A percentile compares a stretch with the other conserved stretches of the same genome.
Conservation (phyloP, 148 eudicot genomes). For the Gaultheria prostrata region DNA sequence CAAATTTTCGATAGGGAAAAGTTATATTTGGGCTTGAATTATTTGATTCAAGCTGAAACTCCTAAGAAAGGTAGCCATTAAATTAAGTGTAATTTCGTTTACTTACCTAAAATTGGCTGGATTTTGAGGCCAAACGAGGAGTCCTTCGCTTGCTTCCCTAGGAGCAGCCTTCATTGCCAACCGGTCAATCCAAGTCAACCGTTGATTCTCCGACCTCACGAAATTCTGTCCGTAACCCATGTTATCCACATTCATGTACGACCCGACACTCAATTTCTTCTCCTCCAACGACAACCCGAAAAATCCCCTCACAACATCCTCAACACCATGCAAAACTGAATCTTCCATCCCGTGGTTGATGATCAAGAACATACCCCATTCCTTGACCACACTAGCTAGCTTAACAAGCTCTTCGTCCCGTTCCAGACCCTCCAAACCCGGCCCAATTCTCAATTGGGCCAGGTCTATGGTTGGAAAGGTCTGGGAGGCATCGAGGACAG, state of each 20-base stretch:
- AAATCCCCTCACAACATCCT: constrained; percentile 23
- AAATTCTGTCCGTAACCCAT: constrained; percentile 27
- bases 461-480: constrained; percentile 19
- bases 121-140: constrained; percentile 30
- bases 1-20: too few relatives aligned
- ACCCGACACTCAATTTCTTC: constrained; percentile 22
- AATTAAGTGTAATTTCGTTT: background rate
- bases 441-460: background rate
- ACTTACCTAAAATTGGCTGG: constrained; percentile 29
- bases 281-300: constrained; percentile 27
- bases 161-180: constrained; percentile 31
- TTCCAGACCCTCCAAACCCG: background rate
- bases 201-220: constrained; percentile 27
- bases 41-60: too few relatives aligned
- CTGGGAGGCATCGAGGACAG: background rate
- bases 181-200: constrained; percentile 31
- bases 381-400: constrained; percentile 15
- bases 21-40: too few relatives aligned
- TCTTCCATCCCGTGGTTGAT: constrained; percentile 24
- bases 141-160: constrained; percentile 11
- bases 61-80: background rate
- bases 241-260: constrained; percentile 21
- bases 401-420: constrained; percentile 23
- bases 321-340: constrained; percentile 11
- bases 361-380: constrained; percentile 25